Evolutionary conservation across 768 basidiomycete species (phyloP), one percentile per base, ranked within the genome.

Genomic region (Udeniomyces megalosporus): DNA sequence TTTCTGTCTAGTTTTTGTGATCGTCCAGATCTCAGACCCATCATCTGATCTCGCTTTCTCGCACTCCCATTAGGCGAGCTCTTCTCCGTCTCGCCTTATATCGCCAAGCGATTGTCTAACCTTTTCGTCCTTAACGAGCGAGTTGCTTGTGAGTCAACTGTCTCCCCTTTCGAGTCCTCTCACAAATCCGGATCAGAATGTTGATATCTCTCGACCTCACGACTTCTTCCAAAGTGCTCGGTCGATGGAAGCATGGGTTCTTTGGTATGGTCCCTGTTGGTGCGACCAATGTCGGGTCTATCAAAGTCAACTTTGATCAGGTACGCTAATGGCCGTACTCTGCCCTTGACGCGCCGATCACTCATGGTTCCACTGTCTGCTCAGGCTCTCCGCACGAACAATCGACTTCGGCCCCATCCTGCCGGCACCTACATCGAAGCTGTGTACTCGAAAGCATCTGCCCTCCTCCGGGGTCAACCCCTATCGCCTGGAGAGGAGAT

Each of bases 81-180:
- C 5, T 97, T 95, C 76, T 89, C 86, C 11, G 95, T 99, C 26
- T 90, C 89, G 3, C 95, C 95, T 0, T 97, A 84, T 75, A 88
- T 97, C 78, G 92, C 87, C 11, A 86, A 86, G 71, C 83, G 91
- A 11, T 77, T 95, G 10, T 82, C 86, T 71, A 89, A 95, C 71
- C 75, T 97, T 20, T 99, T 99, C 67, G 91, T 99, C 10, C 79
- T 99, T n/a, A 97, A 99, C 71, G 95, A 99, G 75, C 84, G 95
- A 26, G 93, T 97, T 10, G 90, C 92, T 1, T 78, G 68, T 69
- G 47, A 67, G 68, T 66, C 12, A 29, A 29, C 44, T 17, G 6
- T 44, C 38, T 42, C 17, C 38, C 38, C 38, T 8, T 42, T 29
- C n/a, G 8, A n/a, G n/a, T 8, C 7, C n/a, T 50, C 28, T n/a